Conservation (phyloP, 106 monocot genomes). For the Vanilla planifolia region DNA sequence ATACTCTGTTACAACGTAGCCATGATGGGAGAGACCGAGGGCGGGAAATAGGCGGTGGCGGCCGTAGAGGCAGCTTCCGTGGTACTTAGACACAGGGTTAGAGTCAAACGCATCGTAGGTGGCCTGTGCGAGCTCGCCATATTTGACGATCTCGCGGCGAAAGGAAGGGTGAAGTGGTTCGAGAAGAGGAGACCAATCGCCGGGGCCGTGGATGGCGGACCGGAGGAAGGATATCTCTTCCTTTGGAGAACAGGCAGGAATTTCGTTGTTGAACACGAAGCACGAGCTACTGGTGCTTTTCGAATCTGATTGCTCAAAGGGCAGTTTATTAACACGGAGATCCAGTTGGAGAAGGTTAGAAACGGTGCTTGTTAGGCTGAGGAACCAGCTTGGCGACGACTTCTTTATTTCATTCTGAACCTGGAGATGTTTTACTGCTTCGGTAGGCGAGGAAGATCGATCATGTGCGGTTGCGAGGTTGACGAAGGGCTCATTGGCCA, state of each 20-base stretch:
- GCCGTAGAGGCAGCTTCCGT: constrained; percentile 51
- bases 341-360: too few species aligned
- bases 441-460: too few species aligned
- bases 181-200: constrained; percentile 46
- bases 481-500: too few species aligned
- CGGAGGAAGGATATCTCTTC: constrained; percentile 47
- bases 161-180: constrained; percentile 64
- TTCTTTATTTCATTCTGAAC: too few species aligned
- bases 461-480: too few species aligned
- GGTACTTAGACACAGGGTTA: constrained; percentile 37
- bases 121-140: constrained; percentile 71
- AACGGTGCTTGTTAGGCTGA: too few species aligned
- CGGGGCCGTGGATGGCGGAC: constrained; percentile 34
- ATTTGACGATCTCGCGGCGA: constrained; percentile 63
- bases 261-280: too few species aligned
- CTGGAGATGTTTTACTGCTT: too few species aligned
- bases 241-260: constrained; percentile 30
- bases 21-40: constrained; percentile 26
- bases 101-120: constrained; percentile 78
- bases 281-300: too few species aligned
- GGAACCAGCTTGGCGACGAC: too few species aligned
- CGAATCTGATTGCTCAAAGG: too few species aligned
- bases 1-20: constrained; percentile 46
- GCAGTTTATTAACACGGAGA: too few species aligned
- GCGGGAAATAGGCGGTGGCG: constrained; percentile 23